Base-by-base conservation (phyloP, 495 filamentous ascomycete genomes). In the Copromyces sp. region DNA sequence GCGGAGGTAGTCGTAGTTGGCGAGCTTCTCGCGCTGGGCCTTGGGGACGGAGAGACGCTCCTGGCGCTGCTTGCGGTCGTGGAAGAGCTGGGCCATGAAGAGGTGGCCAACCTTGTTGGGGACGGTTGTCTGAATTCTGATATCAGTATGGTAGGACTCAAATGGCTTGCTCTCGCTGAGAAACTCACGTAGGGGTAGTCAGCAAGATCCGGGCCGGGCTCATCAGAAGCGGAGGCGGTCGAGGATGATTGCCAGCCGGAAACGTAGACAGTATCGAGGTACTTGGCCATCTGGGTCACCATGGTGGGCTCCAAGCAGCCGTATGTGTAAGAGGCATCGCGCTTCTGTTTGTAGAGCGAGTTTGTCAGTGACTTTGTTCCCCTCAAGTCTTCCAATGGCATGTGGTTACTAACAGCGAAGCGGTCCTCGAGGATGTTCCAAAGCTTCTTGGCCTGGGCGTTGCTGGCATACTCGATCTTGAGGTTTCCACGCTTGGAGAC, bases 271-370 rank as follows among this genome's bases (percentile, higher is more conserved):
- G 96, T 99, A 80, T 99, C 95, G 70, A 98, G 87, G 82, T 95
- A 98, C 82, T 98, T 97, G 77, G 94, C 95, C 95, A 99, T 99
- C 81, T 99, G 95, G 29, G 96, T 98, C 78, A 99, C 87, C 92
- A 97, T 97, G 6, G 96, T 97, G 11, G 95, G 95, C 77, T 99
- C 96, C 72, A 99, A 86, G 82, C 95, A 98, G 78, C 95, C 95
- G 82, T 97, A 99, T 44, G 95, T 99, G 84, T 89, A 97, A 83
- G 92, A 95, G 45, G 92, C 92, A 75, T 94, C 91, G 72, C 88
- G 89, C 76, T 88, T 91, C 93, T 97, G 79, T 32, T 32, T 65
- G 53, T 9, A 9, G 53, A 65, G 53, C 17, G 29, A 9, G 53
- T 11, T 17, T 16, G 53, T 65, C 71, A 11, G 40, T 74, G 39